Base-by-base conservation (phyloP, 2,329 filamentous ascomycete genomes). In the Monosporascus sp. region DNA sequence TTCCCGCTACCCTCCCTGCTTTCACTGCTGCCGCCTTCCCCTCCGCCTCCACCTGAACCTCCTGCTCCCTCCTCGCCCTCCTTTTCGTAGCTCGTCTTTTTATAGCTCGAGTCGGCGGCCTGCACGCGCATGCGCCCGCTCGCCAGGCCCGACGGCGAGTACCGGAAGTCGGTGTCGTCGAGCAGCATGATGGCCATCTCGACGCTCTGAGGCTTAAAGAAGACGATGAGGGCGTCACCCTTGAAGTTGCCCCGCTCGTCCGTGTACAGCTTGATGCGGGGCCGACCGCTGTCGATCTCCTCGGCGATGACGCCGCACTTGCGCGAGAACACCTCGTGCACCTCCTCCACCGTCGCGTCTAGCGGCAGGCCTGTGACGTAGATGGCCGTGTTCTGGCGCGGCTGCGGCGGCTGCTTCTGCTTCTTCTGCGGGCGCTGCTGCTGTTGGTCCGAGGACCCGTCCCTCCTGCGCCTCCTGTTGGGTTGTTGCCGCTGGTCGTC, bases 141-240 rank as follows among this genome's bases (percentile, higher is more conserved):
- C 5, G 68, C 65, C n/a, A 67, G 77, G 60, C 62, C 86, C 70
- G 68, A 74, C 2, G 75, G 56, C 0, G 74, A 74, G 54, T 88
- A 77, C 53, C 93, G 81, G 64, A 97, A 94, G 60, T 91, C 84
- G 5, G 86, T 88, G 63, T 91, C 89, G 68, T 95, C 89, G 14
- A 90, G 78, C 63, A 94, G 78, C 74, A 86, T 84, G 59, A 93
- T 88, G 45, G 90, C 90, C 74, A 91, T 86, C 42, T 88, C 77
- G 54, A 99, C 93, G n/a, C 89, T 95, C 66, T 96, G 91, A 0
- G 91, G 88, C 62, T 94, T 90, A 80, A 96, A 97, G 73, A 95
- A 99, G 37, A 97, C 89, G 51, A 99, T 78, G 34, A 99, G 79
- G 2, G 90, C 92, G 67, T 97, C 92, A 55, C 94, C 94, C 68